Base-by-base conservation (phyloP, 2,329 filamentous ascomycete genomes). In the Rosellinia necatrix region DNA sequence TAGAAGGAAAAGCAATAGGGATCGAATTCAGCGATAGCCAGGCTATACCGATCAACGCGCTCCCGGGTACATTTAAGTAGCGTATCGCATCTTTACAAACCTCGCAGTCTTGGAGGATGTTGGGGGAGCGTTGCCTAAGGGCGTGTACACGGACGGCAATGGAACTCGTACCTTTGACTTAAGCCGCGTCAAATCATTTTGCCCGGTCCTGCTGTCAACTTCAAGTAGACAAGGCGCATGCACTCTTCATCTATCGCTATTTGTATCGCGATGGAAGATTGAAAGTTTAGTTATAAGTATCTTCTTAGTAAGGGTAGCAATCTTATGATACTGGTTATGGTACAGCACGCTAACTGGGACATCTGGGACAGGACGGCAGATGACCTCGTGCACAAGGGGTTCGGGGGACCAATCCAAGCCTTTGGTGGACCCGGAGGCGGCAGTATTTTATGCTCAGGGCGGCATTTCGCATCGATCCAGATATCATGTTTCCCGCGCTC, bases 101-200 rank as follows among this genome's bases (percentile, higher is more conserved):
- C 67, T 70, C 0, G 29, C 35, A 0, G 58, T 73, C 0, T 61
- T 76, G 1, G 27, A 42, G 2, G 66, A 66, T 1, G 8, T 41
- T 12, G 32, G 51, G 4, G 2, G 17, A 4, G 64, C 63, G 32
- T 4, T 64, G 3, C 22, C 12, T 0, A 19, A 44, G n/a, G 51
- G 19, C 4, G 49, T 64, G 0, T 13, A 10, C 7, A 50, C 22
- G 3, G 46, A 51, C 21, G 52, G 53, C 6, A 49, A 30, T 10
- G 37, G 25, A 12, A 37, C 15, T 5, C 15, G 24, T 19, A 54
- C 37, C 13, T 51, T 63, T 29, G 59, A 62, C 29, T 6, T 63
- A 6, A 38, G 37, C 8, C 8, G 49, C 21, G 38, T 64, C n/a
- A 60, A 57, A 15, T 37, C 12, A 12, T 22, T 24, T 1, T 63